Evolutionary conservation across 805 yeast species (phyloP).

Genomic region (Martiniozyma abietophila): DNA sequence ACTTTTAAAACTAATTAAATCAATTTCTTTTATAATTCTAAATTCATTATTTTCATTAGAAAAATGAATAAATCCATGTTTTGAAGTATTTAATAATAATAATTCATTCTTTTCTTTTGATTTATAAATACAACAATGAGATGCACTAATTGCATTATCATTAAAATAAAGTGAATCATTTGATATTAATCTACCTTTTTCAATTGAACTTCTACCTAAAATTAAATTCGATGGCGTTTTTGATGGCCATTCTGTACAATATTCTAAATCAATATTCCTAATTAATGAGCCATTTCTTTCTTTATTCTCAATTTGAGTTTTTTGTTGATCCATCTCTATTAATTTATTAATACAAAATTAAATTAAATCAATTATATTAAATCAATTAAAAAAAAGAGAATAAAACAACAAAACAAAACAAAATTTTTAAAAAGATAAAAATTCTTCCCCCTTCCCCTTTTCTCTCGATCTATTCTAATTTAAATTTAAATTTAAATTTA

Average conservation of each 20-base stretch:
- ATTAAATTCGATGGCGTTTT: too few relatives aligned
- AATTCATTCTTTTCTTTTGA: not conserved
- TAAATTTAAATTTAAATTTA: too few relatives aligned
- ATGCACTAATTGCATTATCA: constrained; percentile 20
- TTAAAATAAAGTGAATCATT: constrained; percentile 15
- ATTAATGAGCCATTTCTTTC: not conserved
- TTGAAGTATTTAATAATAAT: constrained; percentile 7
- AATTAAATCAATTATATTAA: not conserved
- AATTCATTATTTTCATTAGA: not conserved
- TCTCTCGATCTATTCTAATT: not conserved
- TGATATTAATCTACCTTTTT: constrained; percentile 7
- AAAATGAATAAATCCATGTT: constrained; percentile 8
- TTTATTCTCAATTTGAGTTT: not conserved
- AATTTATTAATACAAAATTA: not conserved
- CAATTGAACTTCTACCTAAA: constrained; percentile 21
- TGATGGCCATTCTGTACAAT: too few relatives aligned
- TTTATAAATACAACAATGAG: constrained; percentile 13
- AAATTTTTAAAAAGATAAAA: too few relatives aligned
- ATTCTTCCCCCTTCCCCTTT: not conserved
- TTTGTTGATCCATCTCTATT: not conserved
- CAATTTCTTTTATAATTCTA: not conserved
- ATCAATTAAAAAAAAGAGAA: too few relatives aligned
- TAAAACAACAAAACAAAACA: too few relatives aligned
- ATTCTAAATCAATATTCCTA: not conserved
- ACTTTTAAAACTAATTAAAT: not conserved